Conservation (phyloP, 768 basidiomycete species). For the Boletus sensibilis region DNA sequence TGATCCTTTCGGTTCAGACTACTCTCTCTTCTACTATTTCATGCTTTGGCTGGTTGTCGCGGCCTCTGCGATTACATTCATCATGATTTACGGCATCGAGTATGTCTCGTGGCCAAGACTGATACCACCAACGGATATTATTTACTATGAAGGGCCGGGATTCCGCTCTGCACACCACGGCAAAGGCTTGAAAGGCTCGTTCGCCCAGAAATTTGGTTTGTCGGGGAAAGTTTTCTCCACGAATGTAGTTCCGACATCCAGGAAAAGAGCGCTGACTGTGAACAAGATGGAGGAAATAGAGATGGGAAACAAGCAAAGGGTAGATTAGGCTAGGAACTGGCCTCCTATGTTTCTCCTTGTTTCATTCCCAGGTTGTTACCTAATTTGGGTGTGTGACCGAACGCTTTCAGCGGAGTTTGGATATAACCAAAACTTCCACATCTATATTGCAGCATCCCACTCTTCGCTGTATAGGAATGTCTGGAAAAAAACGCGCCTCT, state of each 20-base stretch:
- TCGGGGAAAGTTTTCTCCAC: slow-evolving; percentile 38
- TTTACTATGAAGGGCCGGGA: slow-evolving; percentile 89
- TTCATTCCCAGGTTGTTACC: slow-evolving; percentile 6
- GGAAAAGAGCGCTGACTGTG: slow-evolving; percentile 35
- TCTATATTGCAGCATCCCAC: slow-evolving; percentile 5
- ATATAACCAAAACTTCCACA: slow-evolving; percentile 24
- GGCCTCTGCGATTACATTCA: slow-evolving; percentile 62
- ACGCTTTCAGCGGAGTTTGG: slow-evolving; percentile 32
- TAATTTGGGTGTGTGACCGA: slow-evolving; percentile 6
- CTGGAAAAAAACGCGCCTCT: slow-evolving; percentile 69
- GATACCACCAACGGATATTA: slow-evolving; percentile 70
- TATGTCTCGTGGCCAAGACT: slow-evolving; percentile 95
- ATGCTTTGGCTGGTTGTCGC: slow-evolving; percentile 74
- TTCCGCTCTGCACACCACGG: slow-evolving; percentile 76
- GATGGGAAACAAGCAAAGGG: slow-evolving; percentile 77
- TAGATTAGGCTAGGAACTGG: slow-evolving; percentile 46
- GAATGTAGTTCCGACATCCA: slow-evolving; percentile 38
- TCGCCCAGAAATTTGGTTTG: slow-evolving; percentile 33
- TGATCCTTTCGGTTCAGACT: slow-evolving; percentile 48
- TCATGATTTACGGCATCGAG: slow-evolving; percentile 83
- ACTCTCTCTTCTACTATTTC: slow-evolving; percentile 83
- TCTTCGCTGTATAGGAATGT: slow-evolving; percentile 25
- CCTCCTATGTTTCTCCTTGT: background rate
- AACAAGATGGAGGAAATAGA: slow-evolving; percentile 68
- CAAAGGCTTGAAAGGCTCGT: slow-evolving; percentile 57